Evolutionary conservation across 2,329 filamentous ascomycete species (phyloP), one percentile per base, ranked within the genome.

Genomic region (Paraconiothyrium sp.): DNA sequence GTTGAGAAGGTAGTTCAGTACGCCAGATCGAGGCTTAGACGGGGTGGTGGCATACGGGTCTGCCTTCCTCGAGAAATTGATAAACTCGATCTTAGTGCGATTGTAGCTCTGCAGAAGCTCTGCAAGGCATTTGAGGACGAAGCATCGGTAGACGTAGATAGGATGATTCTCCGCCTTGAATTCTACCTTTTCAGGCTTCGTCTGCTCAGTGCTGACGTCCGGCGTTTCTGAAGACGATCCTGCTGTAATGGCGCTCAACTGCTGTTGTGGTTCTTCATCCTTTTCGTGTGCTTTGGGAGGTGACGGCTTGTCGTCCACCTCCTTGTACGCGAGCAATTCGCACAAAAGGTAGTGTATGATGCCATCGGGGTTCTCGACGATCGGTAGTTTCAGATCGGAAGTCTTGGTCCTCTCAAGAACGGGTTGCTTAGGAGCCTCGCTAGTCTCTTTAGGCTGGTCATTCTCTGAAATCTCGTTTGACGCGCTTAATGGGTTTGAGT

Each of bases 121-220:
- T 0, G 93, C 90, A 43, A 99, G 83, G 72, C 94, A 97, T 75
- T 95, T 93, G 35, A 99, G 86, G 55, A 99, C 83, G 82, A 98
- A 97, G 81, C 94, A 97, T 51, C 95, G 89, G 75, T 98, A 99
- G 57, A 98, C 90, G 80, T 97, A 99, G 62, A 97, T 97, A 0
- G 94, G 93, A 76, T 99, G 93, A 37, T 97, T 91, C 54, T 97
- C 93, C 0, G 92, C 84, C 79, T 97, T 97, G 84, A 98, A 98
- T 0, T 88, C 82, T 0, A 87, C 83, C 80, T 96, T 97, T 11
- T 88, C 80, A 4, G 80, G 60, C 74, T 93, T 92, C 77, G 91
- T 73, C 22, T 71, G 55, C 49, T 76, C 61, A 55, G 60, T 20
- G 70, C 66, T 37, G 57, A 54, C 22, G 65, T 39, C 27, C 35